Conservation (phyloP, 2,329 filamentous ascomycete genomes). For the Lizonia empirigonia region DNA sequence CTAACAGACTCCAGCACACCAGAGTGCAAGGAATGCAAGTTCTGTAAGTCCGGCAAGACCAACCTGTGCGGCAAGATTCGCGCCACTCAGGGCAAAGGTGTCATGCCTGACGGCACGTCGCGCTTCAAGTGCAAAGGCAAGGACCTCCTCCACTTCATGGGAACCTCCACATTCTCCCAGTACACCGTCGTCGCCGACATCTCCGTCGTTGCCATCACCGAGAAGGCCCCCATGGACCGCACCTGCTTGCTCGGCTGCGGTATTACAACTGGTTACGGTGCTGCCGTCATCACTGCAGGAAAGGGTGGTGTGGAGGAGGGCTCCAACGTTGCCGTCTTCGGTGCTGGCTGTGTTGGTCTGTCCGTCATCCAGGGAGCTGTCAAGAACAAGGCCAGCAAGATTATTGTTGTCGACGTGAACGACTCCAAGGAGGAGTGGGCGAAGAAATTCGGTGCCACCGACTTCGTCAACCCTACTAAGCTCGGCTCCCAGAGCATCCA, state of each 20-base stretch:
- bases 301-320: slow-evolving; percentile 74
- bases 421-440: slow-evolving; percentile 89
- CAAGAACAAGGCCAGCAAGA: slow-evolving; percentile 77
- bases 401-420: slow-evolving; percentile 83
- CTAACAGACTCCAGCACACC: slow-evolving; percentile 70
- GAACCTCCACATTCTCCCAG: slow-evolving; percentile 97
- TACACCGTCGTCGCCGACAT: slow-evolving; percentile 99
- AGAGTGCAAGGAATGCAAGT: slow-evolving; percentile 97
- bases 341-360: slow-evolving; percentile 92
- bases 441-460: slow-evolving; percentile 91
- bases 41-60: slow-evolving; percentile 99
- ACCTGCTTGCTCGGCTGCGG: slow-evolving; percentile 96
- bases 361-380: slow-evolving; percentile 94
- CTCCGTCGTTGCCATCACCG: slow-evolving; percentile 91
- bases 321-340: slow-evolving; percentile 88
- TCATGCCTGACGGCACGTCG: slow-evolving; percentile 96
- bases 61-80: slow-evolving; percentile 99
- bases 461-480: slow-evolving; percentile 91
- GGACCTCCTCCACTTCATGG: slow-evolving; percentile 98
- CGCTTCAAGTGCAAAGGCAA: slow-evolving; percentile 95
- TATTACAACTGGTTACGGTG: slow-evolving; percentile 98
- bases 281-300: slow-evolving; percentile 89
- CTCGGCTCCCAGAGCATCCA: slow-evolving; percentile 74
- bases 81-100: slow-evolving; percentile 90
- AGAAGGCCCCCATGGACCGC: slow-evolving; percentile 90